These are phyloP conservation scores for Huntiella omanensis DNA, from an alignment of 2,329 filamentous ascomycete genomes.

Conservation along the genomic window DNA sequence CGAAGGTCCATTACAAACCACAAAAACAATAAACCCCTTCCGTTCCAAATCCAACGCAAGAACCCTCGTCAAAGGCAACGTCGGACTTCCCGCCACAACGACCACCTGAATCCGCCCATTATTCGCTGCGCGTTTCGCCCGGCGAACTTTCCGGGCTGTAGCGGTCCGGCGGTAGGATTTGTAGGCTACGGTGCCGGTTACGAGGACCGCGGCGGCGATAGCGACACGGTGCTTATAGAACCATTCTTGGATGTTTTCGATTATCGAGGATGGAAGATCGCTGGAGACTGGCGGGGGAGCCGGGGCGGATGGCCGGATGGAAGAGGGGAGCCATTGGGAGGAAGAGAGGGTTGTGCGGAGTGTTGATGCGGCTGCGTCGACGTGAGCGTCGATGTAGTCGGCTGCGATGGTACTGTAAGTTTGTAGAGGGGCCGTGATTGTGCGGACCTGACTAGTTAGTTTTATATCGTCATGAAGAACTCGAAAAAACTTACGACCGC, in stretches of 20 bases:
- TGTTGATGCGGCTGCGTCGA: constrained; percentile 54
- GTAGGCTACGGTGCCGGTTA: constrained; percentile 46
- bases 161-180: constrained; percentile 30
- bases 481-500: constrained; percentile 31
- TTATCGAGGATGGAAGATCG: constrained; percentile 19
- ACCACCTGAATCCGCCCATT: constrained; percentile 74
- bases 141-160: constrained; percentile 46
- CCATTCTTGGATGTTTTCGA: constrained; percentile 51
- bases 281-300: constrained; percentile 16
- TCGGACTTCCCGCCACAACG: constrained; percentile 74
- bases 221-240: constrained; percentile 51
- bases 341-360: constrained; percentile 48
- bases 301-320: constrained; percentile 39
- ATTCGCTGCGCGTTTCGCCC: constrained; percentile 57
- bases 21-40: constrained; percentile 80
- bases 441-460: constrained; percentile 3
- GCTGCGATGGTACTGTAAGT: constrained; percentile 55
- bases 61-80: constrained; percentile 66
- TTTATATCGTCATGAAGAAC: background rate
- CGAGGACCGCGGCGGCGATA: constrained; percentile 51
- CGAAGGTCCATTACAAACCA: constrained; percentile 69
- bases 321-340: constrained; percentile 54
- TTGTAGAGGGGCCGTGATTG: constrained; percentile 33
- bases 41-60: constrained; percentile 74
- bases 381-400: constrained; percentile 61